Percentiles rank a stretch among this genome's conserved stretches.
These are phyloP conservation scores for Chrysopogon serrulatus DNA, from an alignment of 176 grass and related monocot species.

Conservation along the genomic window DNA sequence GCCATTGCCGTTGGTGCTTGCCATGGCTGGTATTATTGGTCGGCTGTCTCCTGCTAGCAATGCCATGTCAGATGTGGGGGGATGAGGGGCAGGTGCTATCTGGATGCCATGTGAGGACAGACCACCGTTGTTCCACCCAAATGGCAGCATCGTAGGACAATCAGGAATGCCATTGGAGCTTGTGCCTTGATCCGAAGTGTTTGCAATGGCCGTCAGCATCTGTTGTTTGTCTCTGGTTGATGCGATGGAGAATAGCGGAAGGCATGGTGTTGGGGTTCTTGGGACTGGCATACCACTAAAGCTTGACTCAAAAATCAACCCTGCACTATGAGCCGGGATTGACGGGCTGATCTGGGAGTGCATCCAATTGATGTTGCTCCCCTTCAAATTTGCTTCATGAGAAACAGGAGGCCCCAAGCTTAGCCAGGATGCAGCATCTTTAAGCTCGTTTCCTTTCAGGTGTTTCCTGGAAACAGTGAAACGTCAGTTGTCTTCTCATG, in stretches of 20 bases:
- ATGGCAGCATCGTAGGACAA: not conserved
- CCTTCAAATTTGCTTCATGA: not conserved
- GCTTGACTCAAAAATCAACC: not conserved
- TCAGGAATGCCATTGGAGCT: not conserved
- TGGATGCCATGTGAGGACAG: not conserved
- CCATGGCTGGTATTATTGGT: no score
- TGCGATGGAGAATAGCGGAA: not conserved
- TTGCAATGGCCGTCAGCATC: not conserved
- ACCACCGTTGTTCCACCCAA: not conserved
- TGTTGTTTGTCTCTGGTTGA: not conserved
- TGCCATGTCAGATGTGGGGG: not conserved
- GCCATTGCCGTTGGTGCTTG: not conserved
- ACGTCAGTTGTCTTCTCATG: not conserved
- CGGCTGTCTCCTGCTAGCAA: not conserved
- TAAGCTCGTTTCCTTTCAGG: not conserved
- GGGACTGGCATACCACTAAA: not conserved
- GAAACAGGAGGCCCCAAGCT: not conserved
- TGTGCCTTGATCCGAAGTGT: not conserved
- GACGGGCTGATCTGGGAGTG: not conserved
- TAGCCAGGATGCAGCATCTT: not conserved
- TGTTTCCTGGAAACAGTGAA: not conserved
- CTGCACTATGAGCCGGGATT: not conserved
- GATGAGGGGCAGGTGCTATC: not conserved
- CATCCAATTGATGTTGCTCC: not conserved
- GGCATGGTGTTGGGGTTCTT: not conserved